Conservation (phyloP, 1,139 yeast genomes). For the Arxiozyma bovina region DNA sequence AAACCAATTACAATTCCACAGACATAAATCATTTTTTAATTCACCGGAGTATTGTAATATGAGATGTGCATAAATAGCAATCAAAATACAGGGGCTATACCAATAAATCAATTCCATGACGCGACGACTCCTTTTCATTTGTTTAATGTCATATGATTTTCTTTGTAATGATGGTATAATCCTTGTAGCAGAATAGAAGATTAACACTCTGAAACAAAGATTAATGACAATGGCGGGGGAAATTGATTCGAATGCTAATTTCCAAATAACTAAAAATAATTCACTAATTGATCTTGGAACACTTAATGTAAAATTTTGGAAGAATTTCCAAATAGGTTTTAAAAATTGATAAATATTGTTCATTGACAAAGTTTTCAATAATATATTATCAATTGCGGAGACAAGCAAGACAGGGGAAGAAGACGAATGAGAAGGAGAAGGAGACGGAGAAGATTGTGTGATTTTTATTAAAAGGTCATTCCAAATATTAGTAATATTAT, state of each 20-base stretch:
- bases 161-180: slow-evolving; percentile 72
- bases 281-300: slow-evolving; percentile 35
- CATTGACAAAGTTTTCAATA: not conserved
- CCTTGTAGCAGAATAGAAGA: slow-evolving; percentile 87
- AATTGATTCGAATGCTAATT: slow-evolving; percentile 65
- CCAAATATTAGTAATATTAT: slow-evolving; percentile 23
- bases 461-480: slow-evolving; percentile 13
- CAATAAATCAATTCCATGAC: slow-evolving; percentile 63
- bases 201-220: slow-evolving; percentile 74
- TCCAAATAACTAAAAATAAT: slow-evolving; percentile 50
- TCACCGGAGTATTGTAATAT: slow-evolving; percentile 84
- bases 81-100: slow-evolving; percentile 86
- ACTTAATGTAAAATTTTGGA: slow-evolving; percentile 39
- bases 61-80: slow-evolving; percentile 89
- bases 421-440: too few relatives aligned
- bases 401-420: too few relatives aligned
- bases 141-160: slow-evolving; percentile 15
- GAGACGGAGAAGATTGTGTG: not conserved
- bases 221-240: slow-evolving; percentile 77
- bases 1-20: slow-evolving; percentile 45
- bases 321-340: slow-evolving; percentile 36
- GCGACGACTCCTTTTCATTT: slow-evolving; percentile 30
- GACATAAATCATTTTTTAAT: slow-evolving; percentile 47
- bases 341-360: slow-evolving; percentile 31
- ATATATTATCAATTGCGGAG: slow-evolving; percentile 9